Evolutionary conservation across 1,139 yeast genomes (phyloP).

Genomic region (Scheffersomyces parashehatae): DNA sequence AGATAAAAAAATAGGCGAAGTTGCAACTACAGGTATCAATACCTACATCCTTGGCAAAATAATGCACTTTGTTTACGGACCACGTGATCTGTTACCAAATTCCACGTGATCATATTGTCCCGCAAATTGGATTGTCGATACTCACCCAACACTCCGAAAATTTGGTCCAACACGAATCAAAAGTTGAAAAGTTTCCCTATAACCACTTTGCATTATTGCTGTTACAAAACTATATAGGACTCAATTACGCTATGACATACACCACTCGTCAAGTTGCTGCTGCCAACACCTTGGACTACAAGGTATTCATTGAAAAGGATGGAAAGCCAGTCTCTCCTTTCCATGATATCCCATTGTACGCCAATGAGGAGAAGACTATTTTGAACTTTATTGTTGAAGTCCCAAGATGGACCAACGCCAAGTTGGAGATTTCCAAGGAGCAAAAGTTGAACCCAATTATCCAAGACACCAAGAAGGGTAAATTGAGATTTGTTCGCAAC

Average conservation of each 20-base stretch:
- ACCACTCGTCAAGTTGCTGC: slow-evolving; percentile 88
- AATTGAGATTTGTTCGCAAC: slow-evolving; percentile 84
- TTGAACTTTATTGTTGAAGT: slow-evolving; percentile 92
- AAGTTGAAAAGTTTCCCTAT: not conserved
- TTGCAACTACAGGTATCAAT: slow-evolving; percentile 2
- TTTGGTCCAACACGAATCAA: not conserved
- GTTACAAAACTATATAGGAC: not conserved
- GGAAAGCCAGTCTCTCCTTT: slow-evolving; percentile 68
- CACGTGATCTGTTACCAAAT: slow-evolving; percentile 1
- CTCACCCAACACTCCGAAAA: not conserved
- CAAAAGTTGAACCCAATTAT: slow-evolving; percentile 80
- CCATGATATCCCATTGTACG: slow-evolving; percentile 85
- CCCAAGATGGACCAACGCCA: slow-evolving; percentile 95
- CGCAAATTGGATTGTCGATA: not conserved
- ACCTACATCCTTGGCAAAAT: slow-evolving; percentile 14
- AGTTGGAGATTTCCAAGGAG: slow-evolving; percentile 83
- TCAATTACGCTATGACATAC: slow-evolving; percentile 51
- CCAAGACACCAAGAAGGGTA: slow-evolving; percentile 92
- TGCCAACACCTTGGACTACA: slow-evolving; percentile 87
- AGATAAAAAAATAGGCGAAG: not conserved
- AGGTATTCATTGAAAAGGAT: slow-evolving; percentile 66
- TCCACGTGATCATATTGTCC: slow-evolving; percentile 6
- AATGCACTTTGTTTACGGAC: too few relatives aligned
- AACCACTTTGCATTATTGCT: not conserved
- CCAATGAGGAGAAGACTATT: slow-evolving; percentile 61